Evolutionary conservation across 257 asterid genomes (phyloP).

Genomic region (Forsythia viridissima): DNA sequence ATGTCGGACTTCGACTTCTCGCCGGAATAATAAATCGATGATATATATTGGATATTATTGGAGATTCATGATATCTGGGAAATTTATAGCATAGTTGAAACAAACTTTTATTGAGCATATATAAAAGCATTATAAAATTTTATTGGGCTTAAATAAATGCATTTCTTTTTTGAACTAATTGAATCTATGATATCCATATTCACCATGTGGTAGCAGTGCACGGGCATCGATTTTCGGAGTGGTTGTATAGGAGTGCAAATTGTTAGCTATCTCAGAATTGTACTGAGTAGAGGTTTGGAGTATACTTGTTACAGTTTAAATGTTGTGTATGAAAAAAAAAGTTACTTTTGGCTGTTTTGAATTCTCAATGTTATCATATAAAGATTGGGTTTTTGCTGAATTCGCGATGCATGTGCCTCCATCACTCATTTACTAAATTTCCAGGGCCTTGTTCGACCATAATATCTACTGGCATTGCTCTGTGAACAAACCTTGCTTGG

Average conservation of each 20-base stretch:
- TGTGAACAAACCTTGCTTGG: neutral
- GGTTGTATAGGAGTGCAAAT: neutral
- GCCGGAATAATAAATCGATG: constrained; percentile 19
- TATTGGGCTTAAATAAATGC: neutral
- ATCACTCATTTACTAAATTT: neutral
- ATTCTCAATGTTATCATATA: neutral
- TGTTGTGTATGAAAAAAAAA: neutral
- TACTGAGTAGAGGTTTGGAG: neutral
- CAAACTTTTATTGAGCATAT: neutral
- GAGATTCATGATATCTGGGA: constrained; percentile 3
- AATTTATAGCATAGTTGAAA: neutral
- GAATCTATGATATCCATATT: neutral
- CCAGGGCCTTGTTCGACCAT: neutral
- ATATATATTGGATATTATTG: neutral
- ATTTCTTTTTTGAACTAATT: neutral
- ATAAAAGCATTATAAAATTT: neutral
- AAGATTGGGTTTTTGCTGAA: neutral
- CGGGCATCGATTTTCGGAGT: neutral
- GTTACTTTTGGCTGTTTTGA: neutral
- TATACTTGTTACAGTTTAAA: neutral
- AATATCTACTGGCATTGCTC: neutral
- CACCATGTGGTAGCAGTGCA: neutral
- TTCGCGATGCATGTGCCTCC: neutral
- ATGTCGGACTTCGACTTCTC: constrained; percentile 27
- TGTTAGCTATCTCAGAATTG: neutral